Conservation (phyloP, 805 yeast genomes). For the Nakazawaea wyomingensis region DNA sequence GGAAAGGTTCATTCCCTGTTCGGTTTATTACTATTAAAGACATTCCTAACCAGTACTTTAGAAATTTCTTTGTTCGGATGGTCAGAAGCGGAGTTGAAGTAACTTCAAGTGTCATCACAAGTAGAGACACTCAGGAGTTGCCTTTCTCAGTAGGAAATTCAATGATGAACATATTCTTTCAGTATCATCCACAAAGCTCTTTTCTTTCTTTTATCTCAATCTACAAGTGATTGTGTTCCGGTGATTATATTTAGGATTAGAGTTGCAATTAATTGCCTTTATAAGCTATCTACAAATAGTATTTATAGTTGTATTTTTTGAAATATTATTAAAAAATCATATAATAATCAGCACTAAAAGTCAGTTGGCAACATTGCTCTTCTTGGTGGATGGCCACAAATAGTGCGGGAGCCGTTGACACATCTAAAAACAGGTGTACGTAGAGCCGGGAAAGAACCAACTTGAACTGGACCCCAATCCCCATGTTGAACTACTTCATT, state of each 20-base stretch:
- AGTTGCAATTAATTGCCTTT: too few species aligned
- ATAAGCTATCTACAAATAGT: too few species aligned
- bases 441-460: constrained; percentile 6
- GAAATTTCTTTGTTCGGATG: constrained; percentile 36
- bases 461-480: constrained; percentile 4
- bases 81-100: constrained; percentile 33
- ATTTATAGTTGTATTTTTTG: too few species aligned
- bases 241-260: too few species aligned
- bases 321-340: background rate
- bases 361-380: constrained; percentile 4
- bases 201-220: background rate
- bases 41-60: constrained; percentile 42
- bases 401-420: constrained; percentile 8
- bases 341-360: background rate
- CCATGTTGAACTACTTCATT: background rate
- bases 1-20: constrained; percentile 49
- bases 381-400: constrained; percentile 10
- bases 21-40: constrained; percentile 50
- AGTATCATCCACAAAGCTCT: background rate
- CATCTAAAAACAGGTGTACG: constrained; percentile 9
- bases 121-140: constrained; percentile 58
- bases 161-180: constrained; percentile 40
- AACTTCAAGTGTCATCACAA: constrained; percentile 45
- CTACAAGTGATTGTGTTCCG: too few species aligned
- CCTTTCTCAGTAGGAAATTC: constrained; percentile 43